A percentile compares a stretch with the other conserved stretches of the same genome.
phyloP scores from a whole-genome alignment of 1,284 basidiomycete species.

The Athelia psychrophila region DNA sequence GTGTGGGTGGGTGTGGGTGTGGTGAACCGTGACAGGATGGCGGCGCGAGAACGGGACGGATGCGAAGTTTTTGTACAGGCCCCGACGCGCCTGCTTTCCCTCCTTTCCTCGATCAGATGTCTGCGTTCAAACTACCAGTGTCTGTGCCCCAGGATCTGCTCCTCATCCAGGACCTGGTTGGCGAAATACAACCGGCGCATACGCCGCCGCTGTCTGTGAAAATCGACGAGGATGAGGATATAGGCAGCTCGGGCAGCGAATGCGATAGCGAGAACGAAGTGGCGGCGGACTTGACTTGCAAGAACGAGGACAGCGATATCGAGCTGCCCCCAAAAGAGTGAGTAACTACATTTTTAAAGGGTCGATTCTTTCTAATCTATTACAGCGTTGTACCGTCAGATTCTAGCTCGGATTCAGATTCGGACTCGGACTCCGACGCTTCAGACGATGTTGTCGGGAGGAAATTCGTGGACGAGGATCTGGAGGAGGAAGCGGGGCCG shows the following conservation, averaged over 20 bases:
- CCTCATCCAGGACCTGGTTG: conserved; percentile 66
- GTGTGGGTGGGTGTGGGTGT: conserved; percentile 5
- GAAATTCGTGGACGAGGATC: conserved; percentile 28
- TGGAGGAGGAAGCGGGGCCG: conserved; percentile 50
- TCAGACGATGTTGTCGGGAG: conserved; percentile 24
- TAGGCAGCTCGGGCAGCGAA: conserved; percentile 50
- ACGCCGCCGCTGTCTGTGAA: conserved; percentile 12
- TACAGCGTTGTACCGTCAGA: conserved; percentile 22
- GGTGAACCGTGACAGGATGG: neutral
- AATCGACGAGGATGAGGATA: conserved; percentile 35
- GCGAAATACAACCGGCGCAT: conserved; percentile 15
- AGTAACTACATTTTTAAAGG: conserved; percentile 9
- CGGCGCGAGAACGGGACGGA: neutral
- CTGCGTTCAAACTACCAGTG: conserved; percentile 55
- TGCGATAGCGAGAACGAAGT: conserved; percentile 67
- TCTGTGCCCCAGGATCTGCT: conserved; percentile 67
- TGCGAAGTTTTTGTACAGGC: neutral
- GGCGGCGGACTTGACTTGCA: conserved; percentile 49
- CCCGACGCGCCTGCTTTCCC: neutral
- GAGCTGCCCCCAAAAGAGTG: conserved; percentile 15
- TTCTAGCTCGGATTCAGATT: conserved; percentile 42
- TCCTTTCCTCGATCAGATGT: neutral
- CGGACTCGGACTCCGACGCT: conserved; percentile 34
- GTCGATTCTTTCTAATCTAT: neutral
- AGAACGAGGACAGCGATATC: conserved; percentile 33